These are phyloP conservation scores for Hygrophila difformis DNA, from an alignment of 257 asterid species.

Conservation along the genomic window DNA sequence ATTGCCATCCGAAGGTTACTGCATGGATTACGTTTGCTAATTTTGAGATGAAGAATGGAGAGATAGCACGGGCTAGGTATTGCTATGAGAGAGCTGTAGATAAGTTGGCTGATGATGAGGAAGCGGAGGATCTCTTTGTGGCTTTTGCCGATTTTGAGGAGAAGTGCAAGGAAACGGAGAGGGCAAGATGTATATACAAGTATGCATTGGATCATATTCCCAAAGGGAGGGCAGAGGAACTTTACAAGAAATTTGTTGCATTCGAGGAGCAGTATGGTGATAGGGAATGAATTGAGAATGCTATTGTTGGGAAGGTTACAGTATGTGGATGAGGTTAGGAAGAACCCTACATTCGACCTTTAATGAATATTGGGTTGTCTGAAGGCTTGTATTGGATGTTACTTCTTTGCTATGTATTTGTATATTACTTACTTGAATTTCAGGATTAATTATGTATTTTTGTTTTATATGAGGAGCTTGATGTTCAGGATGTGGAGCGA, in stretches of 20 bases:
- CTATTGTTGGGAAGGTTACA: slow-evolving; percentile 91
- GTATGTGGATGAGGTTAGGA: slow-evolving; percentile 81
- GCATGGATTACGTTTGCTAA: slow-evolving; percentile 83
- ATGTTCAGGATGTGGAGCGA: too few species aligned
- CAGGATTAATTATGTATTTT: slow-evolving; percentile 86
- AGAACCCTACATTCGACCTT: slow-evolving; percentile 67
- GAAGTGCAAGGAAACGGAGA: slow-evolving; percentile 83
- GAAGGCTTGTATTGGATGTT: too few species aligned
- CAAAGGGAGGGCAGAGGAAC: too few species aligned
- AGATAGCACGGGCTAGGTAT: slow-evolving; percentile 50
- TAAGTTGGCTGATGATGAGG: slow-evolving; percentile 81
- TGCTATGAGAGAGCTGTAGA: slow-evolving; percentile 76
- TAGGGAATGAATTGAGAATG: slow-evolving; percentile 87
- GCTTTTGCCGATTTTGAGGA: slow-evolving; percentile 88
- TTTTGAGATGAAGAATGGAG: slow-evolving; percentile 89
- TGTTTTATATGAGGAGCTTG: too few species aligned
- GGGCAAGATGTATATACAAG: too few species aligned
- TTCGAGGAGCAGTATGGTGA: slow-evolving; percentile 90
- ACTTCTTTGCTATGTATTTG: slow-evolving; percentile 15
- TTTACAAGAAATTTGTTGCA: too few species aligned
- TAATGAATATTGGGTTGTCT: background rate
- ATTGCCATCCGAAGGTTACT: too few species aligned
- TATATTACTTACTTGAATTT: slow-evolving; percentile 16
- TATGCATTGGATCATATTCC: too few species aligned
- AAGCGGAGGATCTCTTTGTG: too few species aligned